Evolutionary conservation across 441 rosid species (phyloP).

Genomic region (Biscutella laevigata): DNA sequence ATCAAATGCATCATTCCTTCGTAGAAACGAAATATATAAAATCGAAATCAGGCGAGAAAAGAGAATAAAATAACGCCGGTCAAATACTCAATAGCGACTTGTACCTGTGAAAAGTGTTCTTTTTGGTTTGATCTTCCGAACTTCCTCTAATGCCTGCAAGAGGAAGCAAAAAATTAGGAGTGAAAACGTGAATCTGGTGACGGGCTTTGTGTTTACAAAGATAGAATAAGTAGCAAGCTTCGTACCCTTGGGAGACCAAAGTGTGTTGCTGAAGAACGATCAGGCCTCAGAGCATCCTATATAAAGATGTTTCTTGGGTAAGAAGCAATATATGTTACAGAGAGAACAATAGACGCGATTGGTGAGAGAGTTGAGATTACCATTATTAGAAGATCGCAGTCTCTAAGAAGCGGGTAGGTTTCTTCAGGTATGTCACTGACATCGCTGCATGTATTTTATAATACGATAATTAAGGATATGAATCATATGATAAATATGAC

Average conservation of each 20-base stretch:
- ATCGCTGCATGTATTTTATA: slow-evolving; percentile 46
- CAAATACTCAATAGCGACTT: background rate
- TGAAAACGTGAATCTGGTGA: background rate
- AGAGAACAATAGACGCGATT: background rate
- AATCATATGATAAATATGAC: slow-evolving; percentile 13
- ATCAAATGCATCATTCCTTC: slow-evolving; percentile 93
- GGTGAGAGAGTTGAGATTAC: slow-evolving; percentile 26
- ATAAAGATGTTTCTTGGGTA: slow-evolving; percentile 20
- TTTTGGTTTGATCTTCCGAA: slow-evolving; percentile 72
- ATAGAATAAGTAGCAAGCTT: too few species aligned
- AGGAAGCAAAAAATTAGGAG: background rate
- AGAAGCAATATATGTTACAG: slow-evolving; percentile 2
- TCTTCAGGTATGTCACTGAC: slow-evolving; percentile 83
- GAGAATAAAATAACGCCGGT: background rate
- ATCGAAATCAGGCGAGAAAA: background rate
- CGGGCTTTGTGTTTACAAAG: too few species aligned
- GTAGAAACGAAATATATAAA: slow-evolving; percentile 1
- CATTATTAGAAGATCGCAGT: slow-evolving; percentile 63
- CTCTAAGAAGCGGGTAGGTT: slow-evolving; percentile 64
- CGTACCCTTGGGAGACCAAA: slow-evolving; percentile 83
- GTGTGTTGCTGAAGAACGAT: slow-evolving; percentile 83
- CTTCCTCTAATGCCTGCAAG: slow-evolving; percentile 71
- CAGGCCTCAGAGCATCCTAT: slow-evolving; percentile 85
- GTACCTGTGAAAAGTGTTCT: slow-evolving; percentile 79
- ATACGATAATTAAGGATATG: background rate